A percentile compares a stretch with the other conserved stretches of the same genome.
These are phyloP conservation scores for Eimeria acervulina DNA, from an alignment of 169 alveolate genomes.

Conservation along the genomic window DNA sequence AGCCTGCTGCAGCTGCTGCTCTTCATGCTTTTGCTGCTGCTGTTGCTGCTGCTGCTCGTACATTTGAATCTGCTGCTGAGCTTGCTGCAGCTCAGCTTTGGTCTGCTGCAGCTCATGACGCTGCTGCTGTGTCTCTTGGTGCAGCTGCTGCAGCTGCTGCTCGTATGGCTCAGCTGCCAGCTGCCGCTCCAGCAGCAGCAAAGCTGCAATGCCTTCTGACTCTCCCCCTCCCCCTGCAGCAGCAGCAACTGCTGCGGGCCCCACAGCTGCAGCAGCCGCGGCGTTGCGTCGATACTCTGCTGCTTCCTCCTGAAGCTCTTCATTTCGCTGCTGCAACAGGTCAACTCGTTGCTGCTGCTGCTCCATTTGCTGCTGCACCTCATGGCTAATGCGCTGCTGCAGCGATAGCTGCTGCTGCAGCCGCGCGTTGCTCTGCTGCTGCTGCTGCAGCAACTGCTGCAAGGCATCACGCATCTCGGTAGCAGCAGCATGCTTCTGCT, in stretches of 20 bases:
- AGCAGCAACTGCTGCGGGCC: constrained; percentile 52
- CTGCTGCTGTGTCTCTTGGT: background rate
- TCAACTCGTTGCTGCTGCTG: constrained; percentile 45
- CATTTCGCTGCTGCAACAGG: constrained; percentile 64
- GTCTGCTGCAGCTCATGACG: constrained; percentile 6
- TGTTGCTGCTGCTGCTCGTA: constrained; percentile 4
- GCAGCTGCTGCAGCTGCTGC: constrained; percentile 71
- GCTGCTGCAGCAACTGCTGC: constrained; percentile 33
- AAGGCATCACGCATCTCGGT: background rate
- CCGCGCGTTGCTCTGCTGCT: constrained; percentile 52
- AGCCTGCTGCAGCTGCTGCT: constrained; percentile 38
- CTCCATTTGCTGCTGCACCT: constrained; percentile 48
- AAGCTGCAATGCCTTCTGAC: constrained; percentile 51
- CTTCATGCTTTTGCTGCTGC: constrained; percentile 51
- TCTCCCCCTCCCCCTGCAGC: constrained; percentile 43
- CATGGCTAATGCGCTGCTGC: constrained; percentile 28
- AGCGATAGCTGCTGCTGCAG: constrained; percentile 53
- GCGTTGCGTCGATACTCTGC: constrained; percentile 74
- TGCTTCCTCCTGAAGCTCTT: constrained; percentile 52
- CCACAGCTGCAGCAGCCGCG: constrained; percentile 47
- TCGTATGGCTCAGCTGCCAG: constrained; percentile 36
- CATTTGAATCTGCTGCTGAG: constrained; percentile 8
- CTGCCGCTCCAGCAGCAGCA: constrained; percentile 73
- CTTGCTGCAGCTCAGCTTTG: background rate
- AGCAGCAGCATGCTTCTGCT: constrained; percentile 50